phyloP scores from a whole-genome alignment of 768 basidiomycete species.

The Lyophyllum atratum region DNA sequence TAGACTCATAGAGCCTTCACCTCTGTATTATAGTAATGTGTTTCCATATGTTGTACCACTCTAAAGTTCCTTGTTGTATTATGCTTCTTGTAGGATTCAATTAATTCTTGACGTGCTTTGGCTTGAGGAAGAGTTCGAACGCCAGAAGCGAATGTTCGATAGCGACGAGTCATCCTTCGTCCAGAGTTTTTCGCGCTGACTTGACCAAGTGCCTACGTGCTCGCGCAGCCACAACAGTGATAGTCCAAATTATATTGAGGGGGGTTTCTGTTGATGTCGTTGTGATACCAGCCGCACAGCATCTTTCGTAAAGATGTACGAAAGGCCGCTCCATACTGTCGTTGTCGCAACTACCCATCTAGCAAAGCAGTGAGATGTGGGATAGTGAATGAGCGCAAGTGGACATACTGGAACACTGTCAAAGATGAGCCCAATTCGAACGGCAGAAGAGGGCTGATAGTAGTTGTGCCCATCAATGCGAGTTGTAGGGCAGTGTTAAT shows the following conservation, averaged over 20 bases:
- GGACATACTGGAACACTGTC: conserved; percentile 72
- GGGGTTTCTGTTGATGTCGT: conserved; percentile 30
- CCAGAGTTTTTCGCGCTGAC: not conserved
- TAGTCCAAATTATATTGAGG: conserved; percentile 15
- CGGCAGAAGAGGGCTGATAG: conserved; percentile 79
- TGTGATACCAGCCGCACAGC: conserved; percentile 64
- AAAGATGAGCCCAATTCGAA: conserved; percentile 56
- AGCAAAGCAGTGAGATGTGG: conserved; percentile 5
- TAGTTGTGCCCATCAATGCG: conserved; percentile 86
- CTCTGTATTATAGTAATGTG: conserved; percentile 10
- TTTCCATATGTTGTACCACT: conserved; percentile 10
- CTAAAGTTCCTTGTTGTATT: not conserved
- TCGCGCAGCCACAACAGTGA: not conserved
- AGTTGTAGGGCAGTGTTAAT: conserved; percentile 93
- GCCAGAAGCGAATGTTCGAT: not conserved
- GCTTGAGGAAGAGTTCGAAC: not conserved
- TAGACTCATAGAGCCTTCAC: conserved; percentile 7
- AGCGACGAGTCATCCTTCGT: not conserved
- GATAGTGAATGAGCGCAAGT: not conserved
- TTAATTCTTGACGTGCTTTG: not conserved
- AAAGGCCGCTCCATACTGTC: conserved; percentile 89
- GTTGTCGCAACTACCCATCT: conserved; percentile 90
- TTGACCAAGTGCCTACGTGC: not conserved
- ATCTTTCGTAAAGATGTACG: conserved; percentile 76
- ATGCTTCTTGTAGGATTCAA: conserved; percentile 7